Evolutionary conservation across 225 moss, liverwort and hornwort genomes (phyloP).

Genomic region (Anthoceros angustus): DNA sequence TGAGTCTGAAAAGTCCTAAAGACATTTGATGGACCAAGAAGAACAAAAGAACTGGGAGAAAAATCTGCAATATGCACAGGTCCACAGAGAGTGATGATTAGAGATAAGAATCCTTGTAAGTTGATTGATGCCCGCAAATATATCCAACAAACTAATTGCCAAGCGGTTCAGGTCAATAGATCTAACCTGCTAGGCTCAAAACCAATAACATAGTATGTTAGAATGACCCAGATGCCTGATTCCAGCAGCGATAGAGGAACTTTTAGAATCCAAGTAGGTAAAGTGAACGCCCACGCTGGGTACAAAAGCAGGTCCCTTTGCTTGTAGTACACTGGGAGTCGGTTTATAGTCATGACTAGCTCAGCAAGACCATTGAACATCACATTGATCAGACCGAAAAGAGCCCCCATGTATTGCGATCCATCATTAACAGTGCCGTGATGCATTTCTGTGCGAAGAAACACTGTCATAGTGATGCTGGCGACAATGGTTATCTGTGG

Average conservation of each 20-base stretch:
- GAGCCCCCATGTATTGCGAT: constrained; percentile 31
- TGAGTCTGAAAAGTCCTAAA: constrained; percentile 50
- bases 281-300: constrained; percentile 52
- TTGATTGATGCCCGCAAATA: not conserved
- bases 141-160: not conserved
- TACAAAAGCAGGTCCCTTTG: constrained; percentile 57
- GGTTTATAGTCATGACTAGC: constrained; percentile 38
- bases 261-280: constrained; percentile 43
- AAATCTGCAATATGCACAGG: constrained; percentile 48
- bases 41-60: constrained; percentile 48
- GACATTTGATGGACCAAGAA: constrained; percentile 63
- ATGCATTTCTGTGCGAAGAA: constrained; percentile 38
- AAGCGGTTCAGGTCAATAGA: not conserved
- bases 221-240: constrained; percentile 17
- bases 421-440: constrained; percentile 22
- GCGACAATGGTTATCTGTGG: constrained; percentile 27
- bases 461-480: constrained; percentile 39
- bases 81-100: too few relatives aligned
- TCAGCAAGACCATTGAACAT: constrained; percentile 72
- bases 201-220: constrained; percentile 40
- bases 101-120: not conserved
- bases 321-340: constrained; percentile 62
- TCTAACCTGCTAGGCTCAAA: constrained; percentile 54
- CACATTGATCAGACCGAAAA: constrained; percentile 50
- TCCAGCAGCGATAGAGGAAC: constrained; percentile 51